Conservation (phyloP, 768 basidiomycete species). For the Agrocybe praecox region DNA sequence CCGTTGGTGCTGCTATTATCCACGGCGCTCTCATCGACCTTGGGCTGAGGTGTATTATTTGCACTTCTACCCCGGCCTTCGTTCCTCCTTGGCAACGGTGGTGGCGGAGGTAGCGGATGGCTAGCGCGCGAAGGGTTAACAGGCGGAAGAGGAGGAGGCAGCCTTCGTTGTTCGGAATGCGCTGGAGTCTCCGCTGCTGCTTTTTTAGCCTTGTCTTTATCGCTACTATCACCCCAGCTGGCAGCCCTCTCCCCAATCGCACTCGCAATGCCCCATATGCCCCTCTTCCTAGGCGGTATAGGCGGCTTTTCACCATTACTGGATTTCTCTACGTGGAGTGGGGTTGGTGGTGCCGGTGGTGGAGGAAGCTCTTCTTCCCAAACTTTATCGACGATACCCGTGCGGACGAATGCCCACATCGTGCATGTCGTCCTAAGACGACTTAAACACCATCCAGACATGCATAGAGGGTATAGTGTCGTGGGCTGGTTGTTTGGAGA, state of each 20-base stretch:
- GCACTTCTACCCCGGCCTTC: constrained; percentile 32
- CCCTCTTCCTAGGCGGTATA: constrained; percentile 61
- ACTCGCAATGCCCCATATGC: constrained; percentile 71
- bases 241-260: constrained; percentile 60
- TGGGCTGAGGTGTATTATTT: constrained; percentile 6
- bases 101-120: constrained; percentile 19
- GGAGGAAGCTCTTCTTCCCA: constrained; percentile 82
- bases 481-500: constrained; percentile 27
- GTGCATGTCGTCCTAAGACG: constrained; percentile 87
- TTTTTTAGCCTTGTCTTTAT: constrained; percentile 37
- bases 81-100: constrained; percentile 55
- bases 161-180: constrained; percentile 18
- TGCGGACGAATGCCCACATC: constrained; percentile 87
- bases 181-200: neutral
- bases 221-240: constrained; percentile 49
- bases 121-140: constrained; percentile 42
- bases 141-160: constrained; percentile 26
- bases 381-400: constrained; percentile 78
- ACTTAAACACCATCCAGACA: constrained; percentile 82
- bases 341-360: constrained; percentile 31
- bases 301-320: constrained; percentile 51
- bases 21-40: constrained; percentile 2
- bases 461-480: constrained; percentile 79
- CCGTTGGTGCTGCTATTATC: neutral
- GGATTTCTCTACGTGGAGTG: constrained; percentile 11